phyloP scores from a whole-genome alignment of 2,329 filamentous ascomycete species.

The Orbilia quercus region DNA sequence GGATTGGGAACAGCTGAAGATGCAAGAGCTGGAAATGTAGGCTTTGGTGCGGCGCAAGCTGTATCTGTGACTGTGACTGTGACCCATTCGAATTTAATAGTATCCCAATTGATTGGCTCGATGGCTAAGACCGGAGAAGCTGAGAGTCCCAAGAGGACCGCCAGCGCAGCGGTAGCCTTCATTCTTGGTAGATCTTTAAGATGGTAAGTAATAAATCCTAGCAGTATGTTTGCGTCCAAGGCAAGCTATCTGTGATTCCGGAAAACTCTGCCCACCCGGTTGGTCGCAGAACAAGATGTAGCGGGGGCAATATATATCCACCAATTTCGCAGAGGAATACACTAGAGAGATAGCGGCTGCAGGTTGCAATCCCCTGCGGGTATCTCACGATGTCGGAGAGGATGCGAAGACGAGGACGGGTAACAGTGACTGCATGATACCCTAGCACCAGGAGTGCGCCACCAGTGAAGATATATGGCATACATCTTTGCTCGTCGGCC shows the following conservation, averaged over 20 bases:
- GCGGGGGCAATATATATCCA: too few species aligned
- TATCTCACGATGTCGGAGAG: slow-evolving; percentile 30
- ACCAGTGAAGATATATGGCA: slow-evolving; percentile 33
- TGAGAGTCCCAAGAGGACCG: slow-evolving; percentile 27
- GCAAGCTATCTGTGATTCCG: too few species aligned
- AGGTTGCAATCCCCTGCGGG: not conserved
- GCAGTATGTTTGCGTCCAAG: too few species aligned
- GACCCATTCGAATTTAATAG: slow-evolving; percentile 44
- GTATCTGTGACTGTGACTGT: slow-evolving; percentile 37
- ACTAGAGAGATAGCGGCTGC: not conserved
- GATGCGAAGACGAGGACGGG: slow-evolving; percentile 9
- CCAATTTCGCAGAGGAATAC: too few species aligned
- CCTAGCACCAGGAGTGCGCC: slow-evolving; percentile 1
- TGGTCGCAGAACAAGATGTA: too few species aligned
- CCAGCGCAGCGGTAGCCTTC: slow-evolving; percentile 25
- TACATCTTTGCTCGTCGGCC: slow-evolving; percentile 24
- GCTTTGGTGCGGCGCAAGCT: slow-evolving; percentile 8
- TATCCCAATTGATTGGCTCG: slow-evolving; percentile 46
- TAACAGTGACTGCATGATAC: slow-evolving; percentile 22
- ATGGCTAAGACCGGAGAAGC: slow-evolving; percentile 15
- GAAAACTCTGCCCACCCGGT: too few species aligned
- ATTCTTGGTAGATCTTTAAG: not conserved
- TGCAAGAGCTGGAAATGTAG: not conserved
- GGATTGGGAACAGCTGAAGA: not conserved
- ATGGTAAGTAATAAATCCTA: not conserved